Conservation (phyloP, 2,329 filamentous ascomycete genomes). For the Ophioceras dolichostomum region DNA sequence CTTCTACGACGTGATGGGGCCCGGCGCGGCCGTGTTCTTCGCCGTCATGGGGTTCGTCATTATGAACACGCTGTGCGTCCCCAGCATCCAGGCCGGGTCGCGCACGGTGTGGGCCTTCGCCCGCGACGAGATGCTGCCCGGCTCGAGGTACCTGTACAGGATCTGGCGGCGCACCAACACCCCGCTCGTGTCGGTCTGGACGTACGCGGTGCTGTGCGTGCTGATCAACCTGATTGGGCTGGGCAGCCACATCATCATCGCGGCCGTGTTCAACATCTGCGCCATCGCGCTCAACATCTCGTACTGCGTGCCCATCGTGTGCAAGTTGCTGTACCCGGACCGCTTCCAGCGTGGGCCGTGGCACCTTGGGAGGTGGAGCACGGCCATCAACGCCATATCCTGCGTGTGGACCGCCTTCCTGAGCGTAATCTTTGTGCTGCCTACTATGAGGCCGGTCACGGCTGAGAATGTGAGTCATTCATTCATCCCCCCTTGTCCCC, state of each 20-base stretch:
- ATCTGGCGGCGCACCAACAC: constrained; percentile 34
- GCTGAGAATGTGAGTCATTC: constrained; percentile 25
- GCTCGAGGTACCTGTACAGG: constrained; percentile 33
- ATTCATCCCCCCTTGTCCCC: neutral
- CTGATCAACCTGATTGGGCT: constrained; percentile 47
- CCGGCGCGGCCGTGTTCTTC: constrained; percentile 38
- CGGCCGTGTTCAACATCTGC: constrained; percentile 40
- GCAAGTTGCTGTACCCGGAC: constrained; percentile 34
- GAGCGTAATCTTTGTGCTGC: constrained; percentile 39
- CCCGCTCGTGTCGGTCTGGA: constrained; percentile 41
- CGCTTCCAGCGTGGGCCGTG: constrained; percentile 39
- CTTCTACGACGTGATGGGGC: constrained; percentile 45
- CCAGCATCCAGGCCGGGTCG: constrained; percentile 39
- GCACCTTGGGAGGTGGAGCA: constrained; percentile 30
- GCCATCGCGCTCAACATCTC: constrained; percentile 42
- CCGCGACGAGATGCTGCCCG: constrained; percentile 36
- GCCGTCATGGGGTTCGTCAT: constrained; percentile 43
- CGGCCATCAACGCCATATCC: constrained; percentile 31
- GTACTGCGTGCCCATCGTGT: constrained; percentile 43
- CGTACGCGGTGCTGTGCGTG: constrained; percentile 39
- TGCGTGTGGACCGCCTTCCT: constrained; percentile 40
- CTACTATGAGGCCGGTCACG: constrained; percentile 31
- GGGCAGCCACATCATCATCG: constrained; percentile 38
- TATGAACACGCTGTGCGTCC: constrained; percentile 46
- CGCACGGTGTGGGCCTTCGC: constrained; percentile 43